Conservation (phyloP, 73 alveolate genomes). For the Durusdinium trenchii region DNA sequence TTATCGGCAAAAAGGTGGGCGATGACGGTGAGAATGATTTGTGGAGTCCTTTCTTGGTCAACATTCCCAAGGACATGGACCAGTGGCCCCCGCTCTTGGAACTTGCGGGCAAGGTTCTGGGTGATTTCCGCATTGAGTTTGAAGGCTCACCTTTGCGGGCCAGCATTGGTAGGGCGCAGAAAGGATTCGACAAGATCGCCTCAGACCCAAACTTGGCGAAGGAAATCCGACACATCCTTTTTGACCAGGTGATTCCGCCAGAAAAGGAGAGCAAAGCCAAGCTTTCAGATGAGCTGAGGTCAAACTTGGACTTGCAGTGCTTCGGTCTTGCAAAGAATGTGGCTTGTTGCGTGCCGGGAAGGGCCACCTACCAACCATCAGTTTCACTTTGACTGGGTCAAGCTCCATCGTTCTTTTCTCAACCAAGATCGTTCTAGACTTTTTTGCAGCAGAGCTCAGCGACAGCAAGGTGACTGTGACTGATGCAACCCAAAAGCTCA, state of each 20-base stretch:
- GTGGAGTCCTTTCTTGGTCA: not conserved
- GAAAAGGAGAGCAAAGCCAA: too few relatives aligned
- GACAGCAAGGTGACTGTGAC: not conserved
- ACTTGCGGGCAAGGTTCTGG: not conserved
- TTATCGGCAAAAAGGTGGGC: not conserved
- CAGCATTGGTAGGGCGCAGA: not conserved
- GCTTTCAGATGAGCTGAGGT: too few relatives aligned
- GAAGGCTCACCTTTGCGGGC: not conserved
- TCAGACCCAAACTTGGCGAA: not conserved
- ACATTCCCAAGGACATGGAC: not conserved
- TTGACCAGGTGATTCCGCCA: too few relatives aligned
- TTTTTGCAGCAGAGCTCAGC: not conserved
- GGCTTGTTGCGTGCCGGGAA: not conserved
- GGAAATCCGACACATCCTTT: too few relatives aligned
- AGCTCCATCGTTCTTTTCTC: not conserved
- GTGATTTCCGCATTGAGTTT: not conserved
- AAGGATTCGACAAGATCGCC: not conserved
- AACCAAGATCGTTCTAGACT: not conserved
- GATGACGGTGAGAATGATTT: not conserved
- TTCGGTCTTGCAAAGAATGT: not conserved
- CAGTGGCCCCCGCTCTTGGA: not conserved
- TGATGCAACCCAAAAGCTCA: not conserved
- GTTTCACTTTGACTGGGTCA: not conserved
- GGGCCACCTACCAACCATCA: not conserved
- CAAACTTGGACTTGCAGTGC: not conserved